These are phyloP conservation scores for Chlamydomonas asymmetrica DNA, from an alignment of 139 green algal species.

Conservation along the genomic window DNA sequence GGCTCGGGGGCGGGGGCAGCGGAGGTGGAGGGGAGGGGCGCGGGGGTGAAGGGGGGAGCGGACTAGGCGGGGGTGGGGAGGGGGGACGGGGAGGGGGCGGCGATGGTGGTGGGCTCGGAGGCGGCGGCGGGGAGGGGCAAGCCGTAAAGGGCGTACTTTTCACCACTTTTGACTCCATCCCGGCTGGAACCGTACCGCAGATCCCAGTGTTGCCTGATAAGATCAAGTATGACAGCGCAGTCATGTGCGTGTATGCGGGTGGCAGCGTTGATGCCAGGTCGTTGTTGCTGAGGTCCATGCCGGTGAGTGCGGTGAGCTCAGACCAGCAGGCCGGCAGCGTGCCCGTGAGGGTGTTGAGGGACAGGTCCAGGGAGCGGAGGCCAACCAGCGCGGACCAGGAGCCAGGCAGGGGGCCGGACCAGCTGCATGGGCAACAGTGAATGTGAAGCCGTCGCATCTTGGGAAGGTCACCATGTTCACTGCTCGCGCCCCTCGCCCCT, in stretches of 20 bases:
- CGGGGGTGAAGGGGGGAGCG: too few species aligned
- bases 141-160: not conserved
- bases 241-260: not conserved
- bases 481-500: too few species aligned
- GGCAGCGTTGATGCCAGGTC: not conserved
- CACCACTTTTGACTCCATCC: not conserved
- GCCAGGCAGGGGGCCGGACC: slow-evolving; percentile 7
- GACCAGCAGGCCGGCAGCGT: slow-evolving; percentile 23
- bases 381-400: slow-evolving; percentile 11
- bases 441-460: not conserved
- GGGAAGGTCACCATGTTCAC: not conserved
- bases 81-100: too few species aligned
- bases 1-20: too few species aligned
- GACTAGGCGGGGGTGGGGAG: too few species aligned
- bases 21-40: too few species aligned
- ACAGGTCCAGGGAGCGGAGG: slow-evolving; percentile 14
- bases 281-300: not conserved
- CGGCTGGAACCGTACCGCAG: not conserved
- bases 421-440: not conserved
- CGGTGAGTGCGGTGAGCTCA: not conserved
- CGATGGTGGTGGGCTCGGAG: not conserved
- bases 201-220: not conserved
- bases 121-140: not conserved
- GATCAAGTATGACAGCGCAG: not conserved
- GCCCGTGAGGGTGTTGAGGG: slow-evolving; percentile 20